phyloP scores from a whole-genome alignment of 768 basidiomycete species.

The Amanita molliuscula region DNA sequence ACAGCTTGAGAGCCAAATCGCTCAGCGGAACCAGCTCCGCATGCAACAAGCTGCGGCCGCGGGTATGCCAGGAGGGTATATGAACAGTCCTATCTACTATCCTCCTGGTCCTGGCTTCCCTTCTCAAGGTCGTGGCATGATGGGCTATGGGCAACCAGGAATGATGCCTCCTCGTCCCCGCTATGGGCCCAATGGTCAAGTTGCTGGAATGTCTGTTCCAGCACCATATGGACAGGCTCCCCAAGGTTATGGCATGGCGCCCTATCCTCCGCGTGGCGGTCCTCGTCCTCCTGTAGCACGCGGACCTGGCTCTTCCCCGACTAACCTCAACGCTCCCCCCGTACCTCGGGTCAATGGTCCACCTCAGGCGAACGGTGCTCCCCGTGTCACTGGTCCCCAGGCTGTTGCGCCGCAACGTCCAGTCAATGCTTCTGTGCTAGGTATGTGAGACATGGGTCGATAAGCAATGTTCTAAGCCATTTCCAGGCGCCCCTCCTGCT shows the following conservation, averaged over 20 bases:
- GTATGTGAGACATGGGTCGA: constrained; percentile 12
- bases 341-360: constrained; percentile 59
- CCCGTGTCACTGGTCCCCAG: constrained; percentile 41
- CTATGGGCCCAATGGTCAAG: constrained; percentile 65
- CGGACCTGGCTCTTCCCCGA: constrained; percentile 62
- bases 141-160: constrained; percentile 78
- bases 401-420: constrained; percentile 16
- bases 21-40: constrained; percentile 93
- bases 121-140: constrained; percentile 68
- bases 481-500: constrained; percentile 18
- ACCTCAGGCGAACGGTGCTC: constrained; percentile 41
- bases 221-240: constrained; percentile 67
- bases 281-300: constrained; percentile 57
- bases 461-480: background rate
- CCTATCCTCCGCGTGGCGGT: constrained; percentile 50
- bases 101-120: constrained; percentile 75
- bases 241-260: constrained; percentile 62
- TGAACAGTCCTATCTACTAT: constrained; percentile 83
- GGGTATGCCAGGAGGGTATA: constrained; percentile 72
- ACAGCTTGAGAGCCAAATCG: constrained; percentile 97
- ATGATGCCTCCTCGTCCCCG: constrained; percentile 86
- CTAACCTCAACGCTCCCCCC: constrained; percentile 42
- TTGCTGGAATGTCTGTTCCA: constrained; percentile 69
- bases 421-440: constrained; percentile 26
- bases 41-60: constrained; percentile 93